Conservation (phyloP, 495 filamentous ascomycete species). For the Neurospora sp. region DNA sequence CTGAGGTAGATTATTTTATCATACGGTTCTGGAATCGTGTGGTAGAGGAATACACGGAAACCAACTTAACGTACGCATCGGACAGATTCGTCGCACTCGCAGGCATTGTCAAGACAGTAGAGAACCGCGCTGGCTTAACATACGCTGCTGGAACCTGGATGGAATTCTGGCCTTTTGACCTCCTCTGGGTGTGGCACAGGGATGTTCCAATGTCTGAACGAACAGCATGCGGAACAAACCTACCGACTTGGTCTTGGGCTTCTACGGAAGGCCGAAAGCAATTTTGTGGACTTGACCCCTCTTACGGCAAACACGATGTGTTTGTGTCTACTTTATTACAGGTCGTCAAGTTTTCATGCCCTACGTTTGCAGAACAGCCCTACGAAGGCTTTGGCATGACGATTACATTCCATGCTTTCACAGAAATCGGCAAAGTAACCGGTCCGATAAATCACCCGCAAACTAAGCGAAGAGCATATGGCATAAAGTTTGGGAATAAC, state of each 20-base stretch:
- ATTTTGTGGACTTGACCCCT: background rate
- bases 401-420: background rate
- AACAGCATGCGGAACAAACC: background rate
- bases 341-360: background rate
- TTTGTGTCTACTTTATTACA: background rate
- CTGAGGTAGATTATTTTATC: too few relatives aligned
- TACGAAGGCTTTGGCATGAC: background rate
- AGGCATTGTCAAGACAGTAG: background rate
- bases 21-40: too few relatives aligned
- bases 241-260: background rate
- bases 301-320: too few relatives aligned
- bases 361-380: background rate
- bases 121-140: background rate
- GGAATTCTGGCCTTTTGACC: background rate
- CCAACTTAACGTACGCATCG: background rate
- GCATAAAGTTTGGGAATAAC: background rate
- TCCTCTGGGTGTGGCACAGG: background rate
- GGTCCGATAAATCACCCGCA: background rate
- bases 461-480: background rate
- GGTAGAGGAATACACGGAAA: background rate
- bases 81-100: background rate
- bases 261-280: background rate
- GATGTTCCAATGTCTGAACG: background rate
- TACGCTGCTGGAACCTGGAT: background rate
- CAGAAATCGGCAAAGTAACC: background rate